Evolutionary conservation across 1,284 basidiomycete genomes (phyloP).

Genomic region (Butyriboletus appendiculatus): DNA sequence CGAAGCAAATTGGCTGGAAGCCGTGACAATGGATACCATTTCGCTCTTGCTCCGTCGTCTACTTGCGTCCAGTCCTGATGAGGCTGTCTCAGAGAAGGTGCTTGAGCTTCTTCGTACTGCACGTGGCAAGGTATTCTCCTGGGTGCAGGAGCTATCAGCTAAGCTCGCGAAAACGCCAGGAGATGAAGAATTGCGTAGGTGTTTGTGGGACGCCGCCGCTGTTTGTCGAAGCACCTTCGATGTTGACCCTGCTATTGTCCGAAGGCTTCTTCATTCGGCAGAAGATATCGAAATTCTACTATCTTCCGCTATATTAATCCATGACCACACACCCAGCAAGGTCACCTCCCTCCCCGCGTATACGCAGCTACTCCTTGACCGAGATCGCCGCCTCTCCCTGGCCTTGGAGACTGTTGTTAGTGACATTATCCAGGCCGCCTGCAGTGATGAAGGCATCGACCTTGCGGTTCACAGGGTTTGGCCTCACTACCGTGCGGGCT

Average conservation of each 20-base stretch:
- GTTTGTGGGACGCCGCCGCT: slow-evolving; percentile 37
- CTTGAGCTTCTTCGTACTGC: slow-evolving; percentile 32
- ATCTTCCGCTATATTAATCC: slow-evolving; percentile 37
- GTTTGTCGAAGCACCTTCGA: slow-evolving; percentile 45
- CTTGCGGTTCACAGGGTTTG: slow-evolving; percentile 38
- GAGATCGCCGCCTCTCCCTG: slow-evolving; percentile 35
- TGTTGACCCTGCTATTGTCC: slow-evolving; percentile 27
- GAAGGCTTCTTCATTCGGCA: slow-evolving; percentile 20
- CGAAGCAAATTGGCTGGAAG: slow-evolving; percentile 46
- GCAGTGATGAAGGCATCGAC: slow-evolving; percentile 30
- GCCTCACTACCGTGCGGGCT: slow-evolving; percentile 34
- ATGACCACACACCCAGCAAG: slow-evolving; percentile 30
- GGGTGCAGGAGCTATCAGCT: slow-evolving; percentile 36
- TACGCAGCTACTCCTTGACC: slow-evolving; percentile 21
- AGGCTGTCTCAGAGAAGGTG: slow-evolving; percentile 4
- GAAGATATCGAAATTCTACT: slow-evolving; percentile 36
- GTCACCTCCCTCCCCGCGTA: neutral
- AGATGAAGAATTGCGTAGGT: slow-evolving; percentile 27
- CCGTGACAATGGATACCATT: slow-evolving; percentile 36
- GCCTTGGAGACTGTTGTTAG: slow-evolving; percentile 24
- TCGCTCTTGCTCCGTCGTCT: slow-evolving; percentile 38
- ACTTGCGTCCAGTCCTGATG: slow-evolving; percentile 25
- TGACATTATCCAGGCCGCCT: neutral
- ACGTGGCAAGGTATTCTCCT: slow-evolving; percentile 36
- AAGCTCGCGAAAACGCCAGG: slow-evolving; percentile 23